These are phyloP conservation scores for Caloboletus firmus DNA, from an alignment of 1,284 basidiomycete species.

Conservation along the genomic window DNA sequence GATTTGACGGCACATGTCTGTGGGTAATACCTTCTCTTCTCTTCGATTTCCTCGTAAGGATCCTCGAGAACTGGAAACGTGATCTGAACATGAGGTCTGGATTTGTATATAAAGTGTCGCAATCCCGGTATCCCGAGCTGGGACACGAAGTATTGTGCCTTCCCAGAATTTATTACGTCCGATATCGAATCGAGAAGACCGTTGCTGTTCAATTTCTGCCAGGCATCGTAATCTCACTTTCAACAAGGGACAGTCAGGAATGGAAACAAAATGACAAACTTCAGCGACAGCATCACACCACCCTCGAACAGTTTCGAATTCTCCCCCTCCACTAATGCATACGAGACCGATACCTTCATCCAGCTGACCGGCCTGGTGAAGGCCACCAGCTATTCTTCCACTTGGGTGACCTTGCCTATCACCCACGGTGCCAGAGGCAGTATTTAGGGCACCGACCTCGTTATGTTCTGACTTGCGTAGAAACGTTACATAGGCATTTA, in stretches of 20 bases:
- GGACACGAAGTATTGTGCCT: conserved; percentile 62
- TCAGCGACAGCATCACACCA: conserved; percentile 71
- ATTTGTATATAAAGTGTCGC: conserved; percentile 94
- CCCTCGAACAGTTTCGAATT: conserved; percentile 65
- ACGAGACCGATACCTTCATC: conserved; percentile 56
- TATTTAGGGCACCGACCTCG: conserved; percentile 30
- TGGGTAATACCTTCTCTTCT: conserved; percentile 53
- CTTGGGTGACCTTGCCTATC: conserved; percentile 1
- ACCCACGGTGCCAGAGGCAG: background rate
- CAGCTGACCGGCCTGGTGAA: conserved; percentile 4
- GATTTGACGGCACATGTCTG: background rate
- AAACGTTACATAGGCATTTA: conserved; percentile 91
- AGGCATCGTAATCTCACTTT: background rate
- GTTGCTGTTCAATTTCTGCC: conserved; percentile 61
- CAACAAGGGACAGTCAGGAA: background rate
- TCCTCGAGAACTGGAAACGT: conserved; percentile 83
- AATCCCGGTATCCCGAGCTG: conserved; percentile 85
- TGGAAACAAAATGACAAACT: conserved; percentile 40
- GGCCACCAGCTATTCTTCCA: background rate
- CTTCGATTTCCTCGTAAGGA: conserved; percentile 66
- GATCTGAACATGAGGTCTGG: conserved; percentile 82
- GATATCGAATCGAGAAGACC: conserved; percentile 54
- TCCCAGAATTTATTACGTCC: conserved; percentile 47
- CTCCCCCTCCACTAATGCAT: conserved; percentile 65
- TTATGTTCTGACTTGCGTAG: conserved; percentile 39